These are phyloP conservation scores for Casuarina cunninghamiana DNA, from an alignment of 306 rosid species.

Conservation along the genomic window DNA sequence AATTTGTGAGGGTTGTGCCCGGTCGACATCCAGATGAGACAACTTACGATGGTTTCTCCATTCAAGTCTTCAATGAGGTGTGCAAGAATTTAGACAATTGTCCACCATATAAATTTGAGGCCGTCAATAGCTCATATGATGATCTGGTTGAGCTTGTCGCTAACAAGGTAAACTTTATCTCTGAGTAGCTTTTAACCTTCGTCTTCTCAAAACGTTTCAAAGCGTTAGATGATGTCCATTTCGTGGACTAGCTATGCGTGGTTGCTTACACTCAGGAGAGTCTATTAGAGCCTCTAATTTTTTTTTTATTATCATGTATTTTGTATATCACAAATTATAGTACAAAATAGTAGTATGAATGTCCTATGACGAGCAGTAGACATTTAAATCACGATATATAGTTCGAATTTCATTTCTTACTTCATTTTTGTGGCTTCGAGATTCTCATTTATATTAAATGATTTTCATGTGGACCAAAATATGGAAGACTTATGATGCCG, in stretches of 20 bases:
- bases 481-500: slow-evolving; percentile 33
- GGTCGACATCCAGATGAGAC: background rate
- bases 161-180: slow-evolving; percentile 15
- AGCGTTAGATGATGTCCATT: background rate
- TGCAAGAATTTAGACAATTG: background rate
- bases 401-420: too few species aligned
- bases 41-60: slow-evolving; percentile 31
- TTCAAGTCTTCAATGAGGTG: slow-evolving; percentile 30
- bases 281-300: too few species aligned
- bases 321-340: too few species aligned
- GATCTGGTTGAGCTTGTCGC: slow-evolving; percentile 15
- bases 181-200: background rate
- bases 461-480: slow-evolving; percentile 2
- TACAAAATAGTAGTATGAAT: too few species aligned
- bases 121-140: slow-evolving; percentile 1
- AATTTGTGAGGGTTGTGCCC: slow-evolving; percentile 25
- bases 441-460: background rate
- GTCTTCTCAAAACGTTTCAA: too few species aligned
- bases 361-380: too few species aligned
- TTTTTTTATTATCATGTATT: too few species aligned
- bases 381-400: too few species aligned
- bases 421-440: background rate
- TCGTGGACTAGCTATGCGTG: background rate
- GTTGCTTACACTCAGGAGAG: too few species aligned
- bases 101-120: background rate